Percentiles rank a stretch among this genome's conserved stretches.
These are phyloP conservation scores for Caryopteris hybrid DNA, from an alignment of 305 asterid genomes.

Conservation along the genomic window DNA sequence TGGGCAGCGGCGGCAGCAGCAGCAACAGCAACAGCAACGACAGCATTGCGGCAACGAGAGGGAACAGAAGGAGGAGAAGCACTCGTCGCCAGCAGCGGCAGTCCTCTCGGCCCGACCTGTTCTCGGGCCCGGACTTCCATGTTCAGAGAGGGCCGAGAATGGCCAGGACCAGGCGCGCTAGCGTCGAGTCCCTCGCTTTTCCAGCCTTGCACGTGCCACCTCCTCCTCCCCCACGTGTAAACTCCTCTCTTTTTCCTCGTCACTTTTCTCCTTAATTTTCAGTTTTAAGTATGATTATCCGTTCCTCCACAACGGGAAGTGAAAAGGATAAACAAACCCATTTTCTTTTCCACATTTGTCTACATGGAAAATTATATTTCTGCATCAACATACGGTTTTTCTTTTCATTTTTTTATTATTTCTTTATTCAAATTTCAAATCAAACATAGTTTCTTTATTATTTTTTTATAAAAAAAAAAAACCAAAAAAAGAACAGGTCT, in stretches of 20 bases:
- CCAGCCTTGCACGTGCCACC: conserved; percentile 28
- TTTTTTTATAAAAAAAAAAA: too few relatives aligned
- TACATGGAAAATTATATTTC: too few relatives aligned
- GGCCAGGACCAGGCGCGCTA: conserved; percentile 36
- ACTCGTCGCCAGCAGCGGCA: background rate
- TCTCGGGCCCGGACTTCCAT: conserved; percentile 35
- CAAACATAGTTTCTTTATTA: too few relatives aligned
- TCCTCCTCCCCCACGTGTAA: conserved; percentile 33
- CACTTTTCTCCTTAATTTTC: background rate
- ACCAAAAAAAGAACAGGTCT: too few relatives aligned
- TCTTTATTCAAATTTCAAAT: too few relatives aligned
- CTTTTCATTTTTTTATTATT: too few relatives aligned
- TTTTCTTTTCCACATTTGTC: too few relatives aligned
- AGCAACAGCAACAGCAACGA: too few relatives aligned
- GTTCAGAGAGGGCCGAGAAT: conserved; percentile 40
- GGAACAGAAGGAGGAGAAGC: background rate
- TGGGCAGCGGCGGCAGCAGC: too few relatives aligned
- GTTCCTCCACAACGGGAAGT: background rate
- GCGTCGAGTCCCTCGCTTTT: conserved; percentile 24
- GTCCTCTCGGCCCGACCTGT: conserved; percentile 21
- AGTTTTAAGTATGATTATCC: background rate
- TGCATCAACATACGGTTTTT: too few relatives aligned
- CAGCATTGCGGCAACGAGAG: conserved; percentile 2
- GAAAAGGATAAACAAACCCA: background rate
- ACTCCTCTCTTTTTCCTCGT: background rate